These are phyloP conservation scores for Dipodascus albidus DNA, from an alignment of 805 yeast species.

Conservation along the genomic window DNA sequence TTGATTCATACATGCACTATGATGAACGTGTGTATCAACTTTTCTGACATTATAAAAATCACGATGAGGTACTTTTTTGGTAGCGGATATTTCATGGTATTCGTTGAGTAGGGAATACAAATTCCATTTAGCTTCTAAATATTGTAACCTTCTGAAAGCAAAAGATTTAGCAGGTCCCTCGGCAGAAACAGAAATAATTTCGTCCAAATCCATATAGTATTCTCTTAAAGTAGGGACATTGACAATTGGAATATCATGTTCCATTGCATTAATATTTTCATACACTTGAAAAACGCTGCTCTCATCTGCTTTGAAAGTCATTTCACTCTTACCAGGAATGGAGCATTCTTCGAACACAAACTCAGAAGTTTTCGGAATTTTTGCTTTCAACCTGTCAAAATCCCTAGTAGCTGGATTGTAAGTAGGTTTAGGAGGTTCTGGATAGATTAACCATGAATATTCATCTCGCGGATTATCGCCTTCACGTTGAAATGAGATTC, in stretches of 20 bases:
- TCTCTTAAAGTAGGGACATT: conserved; percentile 68
- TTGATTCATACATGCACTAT: conserved; percentile 98
- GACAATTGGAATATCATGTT: conserved; percentile 31
- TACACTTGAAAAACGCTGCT: conserved; percentile 64
- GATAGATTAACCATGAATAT: conserved; percentile 69
- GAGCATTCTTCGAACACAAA: conserved; percentile 48
- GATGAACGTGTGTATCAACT: conserved; percentile 98
- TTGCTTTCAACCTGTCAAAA: conserved; percentile 25
- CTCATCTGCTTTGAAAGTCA: conserved; percentile 37
- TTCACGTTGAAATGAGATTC: conserved; percentile 54
- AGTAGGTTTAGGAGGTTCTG: conserved; percentile 89
- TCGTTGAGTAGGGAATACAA: conserved; percentile 80
- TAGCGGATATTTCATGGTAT: conserved; percentile 81
- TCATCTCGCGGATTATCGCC: conserved; percentile 76
- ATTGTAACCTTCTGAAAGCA: conserved; percentile 88
- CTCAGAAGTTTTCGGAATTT: conserved; percentile 32
- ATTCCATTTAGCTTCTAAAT: conserved; percentile 94
- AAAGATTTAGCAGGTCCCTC: conserved; percentile 97
- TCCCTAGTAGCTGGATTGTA: conserved; percentile 54
- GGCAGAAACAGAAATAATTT: conserved; percentile 59
- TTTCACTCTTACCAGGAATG: conserved; percentile 41
- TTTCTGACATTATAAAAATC: conserved; percentile 95
- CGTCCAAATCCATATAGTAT: conserved; percentile 73
- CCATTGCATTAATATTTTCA: conserved; percentile 18
- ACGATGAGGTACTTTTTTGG: conserved; percentile 90